Evolutionary conservation across 78 protist species (phyloP).

Genomic region (Monosiga brevicollis): DNA sequence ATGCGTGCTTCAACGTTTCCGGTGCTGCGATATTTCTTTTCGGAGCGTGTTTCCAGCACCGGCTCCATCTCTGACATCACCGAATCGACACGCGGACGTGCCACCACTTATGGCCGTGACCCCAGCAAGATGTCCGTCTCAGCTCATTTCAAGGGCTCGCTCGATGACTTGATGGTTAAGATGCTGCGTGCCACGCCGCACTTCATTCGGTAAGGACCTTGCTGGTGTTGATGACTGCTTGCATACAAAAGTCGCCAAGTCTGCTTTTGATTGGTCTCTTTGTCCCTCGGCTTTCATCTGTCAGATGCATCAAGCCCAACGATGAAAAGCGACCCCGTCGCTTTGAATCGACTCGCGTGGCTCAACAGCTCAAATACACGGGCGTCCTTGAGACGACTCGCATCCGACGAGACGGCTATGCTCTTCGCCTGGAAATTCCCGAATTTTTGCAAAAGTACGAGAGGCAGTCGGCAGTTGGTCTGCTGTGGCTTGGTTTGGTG

Average conservation of each 20-base stretch:
- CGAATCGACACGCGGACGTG: too few relatives aligned
- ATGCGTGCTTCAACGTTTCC: neutral
- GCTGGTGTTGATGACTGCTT: too few relatives aligned
- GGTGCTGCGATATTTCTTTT: neutral
- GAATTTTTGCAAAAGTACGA: conserved; percentile 1
- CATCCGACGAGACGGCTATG: conserved; percentile 59
- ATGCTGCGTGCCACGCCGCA: neutral
- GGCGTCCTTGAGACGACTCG: conserved; percentile 71
- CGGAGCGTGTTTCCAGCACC: neutral
- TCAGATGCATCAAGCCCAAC: conserved; percentile 78
- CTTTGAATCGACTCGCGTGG: conserved; percentile 8
- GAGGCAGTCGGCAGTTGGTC: neutral
- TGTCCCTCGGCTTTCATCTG: conserved; percentile 43
- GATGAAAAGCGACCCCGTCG: conserved; percentile 20
- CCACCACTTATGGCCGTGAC: too few relatives aligned
- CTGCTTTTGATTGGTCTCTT: too few relatives aligned
- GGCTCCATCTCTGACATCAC: too few relatives aligned
- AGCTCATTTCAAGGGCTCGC: neutral
- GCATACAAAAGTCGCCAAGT: too few relatives aligned
- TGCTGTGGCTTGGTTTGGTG: neutral
- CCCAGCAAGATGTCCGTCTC: neutral
- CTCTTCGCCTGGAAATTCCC: conserved; percentile 10
- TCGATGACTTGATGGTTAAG: neutral
- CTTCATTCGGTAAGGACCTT: neutral
- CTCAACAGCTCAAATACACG: conserved; percentile 55